phyloP scores from a whole-genome alignment of 441 rosid species.

The Adansonia gregorii region DNA sequence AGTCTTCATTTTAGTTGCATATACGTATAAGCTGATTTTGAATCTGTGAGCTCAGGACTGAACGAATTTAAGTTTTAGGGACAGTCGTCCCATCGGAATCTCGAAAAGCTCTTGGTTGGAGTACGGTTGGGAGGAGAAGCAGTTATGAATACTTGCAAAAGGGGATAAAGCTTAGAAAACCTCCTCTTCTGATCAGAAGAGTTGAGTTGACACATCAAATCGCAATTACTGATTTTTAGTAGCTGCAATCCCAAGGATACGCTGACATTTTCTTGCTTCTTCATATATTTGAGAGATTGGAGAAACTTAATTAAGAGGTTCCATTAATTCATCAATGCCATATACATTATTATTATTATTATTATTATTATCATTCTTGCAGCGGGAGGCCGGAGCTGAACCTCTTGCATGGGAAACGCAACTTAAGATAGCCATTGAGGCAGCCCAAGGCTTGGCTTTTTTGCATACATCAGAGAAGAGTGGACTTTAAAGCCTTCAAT shows the following conservation, averaged over 20 bases:
- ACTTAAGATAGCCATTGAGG: constrained; percentile 71
- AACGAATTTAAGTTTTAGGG: constrained; percentile 37
- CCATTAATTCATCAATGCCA: neutral
- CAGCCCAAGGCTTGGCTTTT: constrained; percentile 76
- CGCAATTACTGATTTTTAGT: neutral
- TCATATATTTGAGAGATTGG: neutral
- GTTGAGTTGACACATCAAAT: neutral
- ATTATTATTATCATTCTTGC: too few relatives aligned
- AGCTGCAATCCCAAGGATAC: too few relatives aligned
- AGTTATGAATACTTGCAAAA: constrained; percentile 69
- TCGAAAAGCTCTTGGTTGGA: constrained; percentile 68
- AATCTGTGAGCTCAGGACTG: constrained; percentile 38
- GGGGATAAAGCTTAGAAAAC: constrained; percentile 58
- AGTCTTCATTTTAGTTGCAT: too few relatives aligned
- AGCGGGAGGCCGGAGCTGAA: constrained; percentile 47
- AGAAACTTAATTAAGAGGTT: neutral
- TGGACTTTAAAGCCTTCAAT: constrained; percentile 82
- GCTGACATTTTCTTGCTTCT: neutral
- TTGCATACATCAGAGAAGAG: constrained; percentile 82
- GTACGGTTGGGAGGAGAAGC: constrained; percentile 78
- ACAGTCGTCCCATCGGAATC: constrained; percentile 75
- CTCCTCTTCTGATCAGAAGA: constrained; percentile 4
- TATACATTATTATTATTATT: too few relatives aligned
- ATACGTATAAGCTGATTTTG: too few relatives aligned
- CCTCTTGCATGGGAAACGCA: constrained; percentile 68